Base-by-base conservation (phyloP, 2,329 filamentous ascomycete species). In the Stagonosporopsis rhizophila region DNA sequence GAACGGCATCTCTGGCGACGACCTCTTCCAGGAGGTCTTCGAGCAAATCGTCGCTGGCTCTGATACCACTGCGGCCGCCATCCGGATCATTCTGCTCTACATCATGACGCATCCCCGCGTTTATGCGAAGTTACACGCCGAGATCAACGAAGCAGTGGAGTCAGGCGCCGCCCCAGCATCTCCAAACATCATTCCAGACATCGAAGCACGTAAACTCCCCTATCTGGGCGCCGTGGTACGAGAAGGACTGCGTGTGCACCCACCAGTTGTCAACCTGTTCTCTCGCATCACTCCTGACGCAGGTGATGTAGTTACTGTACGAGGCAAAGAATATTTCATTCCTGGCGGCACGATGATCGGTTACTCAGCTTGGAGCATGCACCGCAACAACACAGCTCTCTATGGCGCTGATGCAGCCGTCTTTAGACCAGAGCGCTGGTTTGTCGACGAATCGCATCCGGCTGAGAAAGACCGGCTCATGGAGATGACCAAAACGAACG, bases 41-140 rank as follows among this genome's bases (percentile, higher is more conserved):
- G 66, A 79, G 12, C 78, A 81, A 54, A 80, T 82, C 37, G 75
- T 84, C 5, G 84, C 84, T 4, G 85, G 85, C 4, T 83, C 83
- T 0, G 85, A 87, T 57, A 86, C 83, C 0, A 85, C 83, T 0
- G 83, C 85, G 0, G 83, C 82, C 0, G 79, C 79, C 2, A 79
- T 87, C 9, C 80, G 85, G 2, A 75, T 80, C 34, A 83, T 80
- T 1, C 60, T 87, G 51, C 77, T 86, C 20, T 79, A 83, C 65
- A 67, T 87, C 52, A 78, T 81, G 20, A 82, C 79, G n/a, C 81
- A 78, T 22, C 81, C 81, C 0, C 74, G 73, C 1, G 78, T 84
- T 0, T 78, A 81, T 53, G 52, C 61, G 4, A 80, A 71, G 3
- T 72, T 87, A 0, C 78, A 79, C 5, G 71, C 57, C 0, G 82